A percentile compares a stretch with the other conserved stretches of the same genome.
Conservation (phyloP, 2,329 filamentous ascomycete species). For the Monilinia fructicola region DNA sequence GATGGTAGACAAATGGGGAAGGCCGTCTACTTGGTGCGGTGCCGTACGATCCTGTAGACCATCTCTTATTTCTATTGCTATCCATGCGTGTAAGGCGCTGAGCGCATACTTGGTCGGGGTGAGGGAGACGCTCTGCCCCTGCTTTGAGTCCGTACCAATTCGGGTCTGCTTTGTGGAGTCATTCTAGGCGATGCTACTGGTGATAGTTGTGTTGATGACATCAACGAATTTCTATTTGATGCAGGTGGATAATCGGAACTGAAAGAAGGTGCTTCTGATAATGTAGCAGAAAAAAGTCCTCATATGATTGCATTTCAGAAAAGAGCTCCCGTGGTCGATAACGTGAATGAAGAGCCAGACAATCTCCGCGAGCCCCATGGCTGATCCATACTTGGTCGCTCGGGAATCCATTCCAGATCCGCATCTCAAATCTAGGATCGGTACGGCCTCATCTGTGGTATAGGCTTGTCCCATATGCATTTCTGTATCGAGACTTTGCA, state of each 20-base stretch:
- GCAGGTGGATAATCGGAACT: constrained; percentile 64
- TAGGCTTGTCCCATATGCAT: constrained; percentile 62
- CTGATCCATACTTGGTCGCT: constrained; percentile 52
- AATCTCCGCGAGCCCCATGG: constrained; percentile 59
- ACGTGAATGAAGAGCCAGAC: constrained; percentile 72
- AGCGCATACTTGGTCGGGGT: constrained; percentile 64
- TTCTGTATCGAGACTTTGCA: constrained; percentile 56
- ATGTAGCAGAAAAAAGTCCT: constrained; percentile 65
- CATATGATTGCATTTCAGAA: constrained; percentile 68
- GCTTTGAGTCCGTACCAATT: constrained; percentile 63
- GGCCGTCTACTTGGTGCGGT: constrained; percentile 55
- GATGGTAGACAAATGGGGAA: constrained; percentile 63
- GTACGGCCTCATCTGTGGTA: constrained; percentile 61
- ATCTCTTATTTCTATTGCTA: constrained; percentile 66
- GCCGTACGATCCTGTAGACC: constrained; percentile 74
- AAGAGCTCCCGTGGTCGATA: constrained; percentile 64
- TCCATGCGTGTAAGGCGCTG: constrained; percentile 72
- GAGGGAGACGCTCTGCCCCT: constrained; percentile 71
- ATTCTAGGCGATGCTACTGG: constrained; percentile 70
- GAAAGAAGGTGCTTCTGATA: constrained; percentile 68
- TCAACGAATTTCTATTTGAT: constrained; percentile 67
- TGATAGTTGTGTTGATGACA: constrained; percentile 69
- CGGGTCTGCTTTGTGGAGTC: constrained; percentile 59
- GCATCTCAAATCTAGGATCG: constrained; percentile 58
- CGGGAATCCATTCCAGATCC: constrained; percentile 50